Percentiles rank a stretch among this genome's conserved stretches.
These are phyloP conservation scores for Penicillium fuscoglaucum DNA, from an alignment of 2,329 filamentous ascomycete genomes.

Conservation along the genomic window DNA sequence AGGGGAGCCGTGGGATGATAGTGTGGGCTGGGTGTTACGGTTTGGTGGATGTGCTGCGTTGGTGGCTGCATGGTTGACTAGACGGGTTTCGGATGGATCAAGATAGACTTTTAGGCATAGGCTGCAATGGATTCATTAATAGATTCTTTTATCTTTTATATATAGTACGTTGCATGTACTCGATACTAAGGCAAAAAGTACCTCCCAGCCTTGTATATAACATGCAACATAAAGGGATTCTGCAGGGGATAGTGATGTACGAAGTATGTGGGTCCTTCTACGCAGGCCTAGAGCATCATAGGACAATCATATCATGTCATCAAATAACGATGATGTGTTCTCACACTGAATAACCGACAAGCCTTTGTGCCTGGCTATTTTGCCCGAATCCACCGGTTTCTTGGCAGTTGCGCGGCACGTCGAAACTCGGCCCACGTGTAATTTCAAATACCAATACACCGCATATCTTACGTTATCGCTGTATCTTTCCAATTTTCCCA, in stretches of 20 bases:
- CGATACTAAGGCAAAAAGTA: background rate
- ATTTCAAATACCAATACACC: conserved; percentile 4
- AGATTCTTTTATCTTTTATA: too few relatives aligned
- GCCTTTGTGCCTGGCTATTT: conserved; percentile 3
- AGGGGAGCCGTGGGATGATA: conserved; percentile 79
- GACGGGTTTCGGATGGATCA: conserved; percentile 63
- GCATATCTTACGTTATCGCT: background rate
- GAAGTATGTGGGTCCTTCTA: background rate
- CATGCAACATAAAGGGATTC: background rate
- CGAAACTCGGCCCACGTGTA: conserved; percentile 15
- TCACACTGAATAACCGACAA: background rate
- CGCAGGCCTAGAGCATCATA: background rate
- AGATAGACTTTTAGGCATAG: background rate
- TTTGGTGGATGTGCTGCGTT: conserved; percentile 79
- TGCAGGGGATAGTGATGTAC: background rate
- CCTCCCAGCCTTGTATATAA: background rate
- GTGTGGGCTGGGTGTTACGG: conserved; percentile 81
- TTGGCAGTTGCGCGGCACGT: conserved; percentile 19
- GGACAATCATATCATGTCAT: background rate
- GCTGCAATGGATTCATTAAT: background rate
- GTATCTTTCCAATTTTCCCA: background rate
- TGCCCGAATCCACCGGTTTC: conserved; percentile 11
- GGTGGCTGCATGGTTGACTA: conserved; percentile 71
- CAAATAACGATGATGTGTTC: background rate
- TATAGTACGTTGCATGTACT: background rate